A percentile compares a stretch with the other conserved stretches of the same genome.
phyloP scores from a whole-genome alignment of 2,329 filamentous ascomycete species.

The Ceratocystis eucalypticola region DNA sequence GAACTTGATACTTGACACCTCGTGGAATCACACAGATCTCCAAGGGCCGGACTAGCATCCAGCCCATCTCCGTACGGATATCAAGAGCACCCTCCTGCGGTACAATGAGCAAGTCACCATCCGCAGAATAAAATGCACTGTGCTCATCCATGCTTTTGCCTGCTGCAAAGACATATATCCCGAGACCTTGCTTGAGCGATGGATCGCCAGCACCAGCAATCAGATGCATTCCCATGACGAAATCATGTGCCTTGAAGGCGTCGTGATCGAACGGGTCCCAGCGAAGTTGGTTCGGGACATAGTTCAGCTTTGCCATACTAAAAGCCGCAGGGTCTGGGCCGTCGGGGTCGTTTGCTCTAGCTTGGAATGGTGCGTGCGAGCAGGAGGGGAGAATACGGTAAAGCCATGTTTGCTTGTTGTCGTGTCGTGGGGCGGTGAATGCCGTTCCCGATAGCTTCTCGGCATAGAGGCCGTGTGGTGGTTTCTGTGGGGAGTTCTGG shows the following conservation, averaged over 20 bases:
- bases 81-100: constrained; percentile 57
- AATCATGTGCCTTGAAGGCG: constrained; percentile 35
- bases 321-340: constrained; percentile 21
- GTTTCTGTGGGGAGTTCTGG: constrained; percentile 72
- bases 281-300: constrained; percentile 67
- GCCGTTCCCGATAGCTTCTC: constrained; percentile 64
- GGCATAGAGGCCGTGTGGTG: constrained; percentile 63
- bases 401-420: constrained; percentile 60
- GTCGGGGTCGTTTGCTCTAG: constrained; percentile 27
- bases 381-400: constrained; percentile 56
- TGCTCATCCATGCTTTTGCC: constrained; percentile 56
- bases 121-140: constrained; percentile 65
- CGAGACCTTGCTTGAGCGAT: constrained; percentile 58
- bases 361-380: constrained; percentile 43
- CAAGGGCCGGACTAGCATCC: constrained; percentile 53
- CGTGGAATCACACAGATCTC: constrained; percentile 61
- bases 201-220: constrained; percentile 67
- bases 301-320: constrained; percentile 40
- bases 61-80: constrained; percentile 59
- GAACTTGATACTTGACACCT: constrained; percentile 55
- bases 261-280: constrained; percentile 67
- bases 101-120: constrained; percentile 63
- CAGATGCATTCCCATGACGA: constrained; percentile 45
- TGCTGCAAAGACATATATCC: constrained; percentile 62
- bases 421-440: constrained; percentile 54